Evolutionary conservation across 495 filamentous ascomycete genomes (phyloP), one percentile per base, ranked within the genome.

Genomic region (Tuber calosporum): DNA sequence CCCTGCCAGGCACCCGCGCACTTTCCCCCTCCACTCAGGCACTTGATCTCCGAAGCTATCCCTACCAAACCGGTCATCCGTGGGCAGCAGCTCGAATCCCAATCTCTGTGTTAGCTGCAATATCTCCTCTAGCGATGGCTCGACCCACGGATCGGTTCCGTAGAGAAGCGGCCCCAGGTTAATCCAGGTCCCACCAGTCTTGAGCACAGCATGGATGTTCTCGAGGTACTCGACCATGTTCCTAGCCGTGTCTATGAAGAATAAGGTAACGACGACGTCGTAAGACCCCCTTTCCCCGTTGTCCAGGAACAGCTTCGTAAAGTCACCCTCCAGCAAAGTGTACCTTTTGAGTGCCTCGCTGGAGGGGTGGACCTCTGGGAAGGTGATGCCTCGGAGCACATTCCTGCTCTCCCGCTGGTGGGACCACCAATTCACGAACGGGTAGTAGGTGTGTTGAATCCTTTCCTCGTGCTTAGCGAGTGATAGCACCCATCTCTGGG

Each of bases 221-320:
- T 96, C 89, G 26, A 98, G 87, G 79, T 98, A 98, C 15, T 89
- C 87, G 71, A 97, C 90, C 38, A 97, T 79, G 81, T 98, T 97
- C 26, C 94, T 93, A 38, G 95, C 95, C 5, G 95, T 99, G 82
- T 99, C 96, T 41, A 99, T 90, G 84, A 98, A 99, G 82, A 97
- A 99, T 5, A 96, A 91, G 5, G 91, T 92, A 1, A 90, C 88
- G 3, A 99, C 93, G 1, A 90, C 93, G 80, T 96, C 90, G 82
- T 92, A 97, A 0, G 79, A 79, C 2, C 86, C 87, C 39, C 83
- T 82, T 68, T 92, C 86, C 26, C 85, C 30, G 26, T 62, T 26
- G 22, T 73, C 62, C 68, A 76, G 43, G 72, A 83, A 83, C 26
- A 70, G 72, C 15, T 70, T 82, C 0, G 84, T 83, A 71, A 86